phyloP scores from a whole-genome alignment of 768 basidiomycete species.

The Rhizopogon vinicolor region DNA sequence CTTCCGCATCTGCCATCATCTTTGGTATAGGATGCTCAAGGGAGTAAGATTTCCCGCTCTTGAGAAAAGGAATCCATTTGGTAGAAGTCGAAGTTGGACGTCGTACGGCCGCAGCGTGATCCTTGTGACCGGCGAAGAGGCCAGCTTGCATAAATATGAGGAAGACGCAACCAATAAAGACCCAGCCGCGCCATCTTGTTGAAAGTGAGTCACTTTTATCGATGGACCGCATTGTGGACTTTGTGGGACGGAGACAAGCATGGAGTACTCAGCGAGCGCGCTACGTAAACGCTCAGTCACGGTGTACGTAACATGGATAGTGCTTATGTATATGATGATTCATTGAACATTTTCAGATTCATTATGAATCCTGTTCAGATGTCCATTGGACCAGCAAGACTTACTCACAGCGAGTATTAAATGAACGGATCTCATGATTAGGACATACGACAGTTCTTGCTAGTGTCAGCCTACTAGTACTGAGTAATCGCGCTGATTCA shows the following conservation, averaged over 20 bases:
- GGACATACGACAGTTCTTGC: not conserved
- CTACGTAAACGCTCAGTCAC: too few relatives aligned
- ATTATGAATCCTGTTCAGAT: too few relatives aligned
- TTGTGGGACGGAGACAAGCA: not conserved
- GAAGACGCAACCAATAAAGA: slow-evolving; percentile 38
- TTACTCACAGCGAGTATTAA: not conserved
- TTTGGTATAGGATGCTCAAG: slow-evolving; percentile 76
- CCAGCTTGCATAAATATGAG: slow-evolving; percentile 49
- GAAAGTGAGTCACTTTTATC: slow-evolving; percentile 3
- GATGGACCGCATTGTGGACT: slow-evolving; percentile 11
- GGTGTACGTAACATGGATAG: not conserved
- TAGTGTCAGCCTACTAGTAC: too few relatives aligned
- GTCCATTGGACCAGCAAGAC: too few relatives aligned
- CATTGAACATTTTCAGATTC: too few relatives aligned
- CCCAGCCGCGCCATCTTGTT: slow-evolving; percentile 25
- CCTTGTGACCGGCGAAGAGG: slow-evolving; percentile 35
- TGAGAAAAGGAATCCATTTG: slow-evolving; percentile 17
- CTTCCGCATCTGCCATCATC: slow-evolving; percentile 81
- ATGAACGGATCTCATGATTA: not conserved
- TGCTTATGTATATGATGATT: too few relatives aligned
- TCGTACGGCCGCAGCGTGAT: not conserved
- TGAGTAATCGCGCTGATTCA: not conserved
- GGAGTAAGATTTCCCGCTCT: not conserved
- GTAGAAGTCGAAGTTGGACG: slow-evolving; percentile 7
- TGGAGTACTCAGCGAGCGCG: not conserved